Evolutionary conservation across 495 filamentous ascomycete genomes (phyloP), one percentile per base, ranked within the genome.

Genomic region (Aspergillus campestris): DNA sequence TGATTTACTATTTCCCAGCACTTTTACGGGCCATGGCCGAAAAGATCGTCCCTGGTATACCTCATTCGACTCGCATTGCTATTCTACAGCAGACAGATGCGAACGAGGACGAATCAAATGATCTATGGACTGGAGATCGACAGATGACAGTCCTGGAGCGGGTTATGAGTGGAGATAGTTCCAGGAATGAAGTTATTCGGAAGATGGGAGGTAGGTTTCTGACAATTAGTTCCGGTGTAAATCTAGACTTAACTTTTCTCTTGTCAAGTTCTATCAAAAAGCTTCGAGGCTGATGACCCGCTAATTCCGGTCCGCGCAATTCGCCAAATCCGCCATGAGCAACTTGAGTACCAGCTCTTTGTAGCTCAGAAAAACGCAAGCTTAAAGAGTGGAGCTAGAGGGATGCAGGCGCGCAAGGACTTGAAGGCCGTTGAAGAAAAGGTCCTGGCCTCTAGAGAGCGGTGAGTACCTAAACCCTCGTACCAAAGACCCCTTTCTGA

Each of bases 21-120:
- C 64, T 92, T 15, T 62, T 90, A 31, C 75, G 78, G 46, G 83
- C 87, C 13, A 80, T 92, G 44, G 83, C 79, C 8, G 79, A 87
- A 42, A 87, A 87, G 53, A 70, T 87, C 31, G 84, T 92, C 34
- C 86, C 87, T 1, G 85, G 85, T 1, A 84, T 92, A 44, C 80
- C 84, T 1, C 78, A 81, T 55, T 64, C 74, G 28, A 80, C 81
- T 5, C 65, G 82, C 8, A 73, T 92, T 31, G 69, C 80, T 1
- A 79, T 89, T 33, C 64, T 92, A 10, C 84, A 87, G 51, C 87
- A 92, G 61, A 89, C 82, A 0, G 61, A 56, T 13, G n/a, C n/a
- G n/a, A n/a, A n/a, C n/a, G n/a, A n/a, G n/a, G n/a, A n/a, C n/a
- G n/a, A n/a, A n/a, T n/a, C n/a, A n/a, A n/a, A n/a, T n/a, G n/a